These are phyloP conservation scores for Boletellus dicymbophilus DNA, from an alignment of 1,284 basidiomycete genomes.

Conservation along the genomic window DNA sequence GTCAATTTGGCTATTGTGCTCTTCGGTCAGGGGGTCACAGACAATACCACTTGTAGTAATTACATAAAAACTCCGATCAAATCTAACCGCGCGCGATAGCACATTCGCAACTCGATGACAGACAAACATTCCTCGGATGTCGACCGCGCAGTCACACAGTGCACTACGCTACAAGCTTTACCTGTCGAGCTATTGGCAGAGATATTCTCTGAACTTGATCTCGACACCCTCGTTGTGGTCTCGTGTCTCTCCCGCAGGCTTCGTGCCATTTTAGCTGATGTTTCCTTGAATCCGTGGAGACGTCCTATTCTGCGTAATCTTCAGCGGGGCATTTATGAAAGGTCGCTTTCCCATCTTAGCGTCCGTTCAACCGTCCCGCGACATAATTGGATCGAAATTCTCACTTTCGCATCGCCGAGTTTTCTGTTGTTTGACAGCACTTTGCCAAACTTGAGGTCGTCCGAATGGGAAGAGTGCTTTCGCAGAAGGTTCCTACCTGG, in stretches of 20 bases:
- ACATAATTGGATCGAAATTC: slow-evolving; percentile 74
- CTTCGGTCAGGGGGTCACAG: no score
- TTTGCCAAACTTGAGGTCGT: slow-evolving; percentile 60
- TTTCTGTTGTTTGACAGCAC: slow-evolving; percentile 68
- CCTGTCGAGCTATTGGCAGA: slow-evolving; percentile 77
- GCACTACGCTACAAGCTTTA: slow-evolving; percentile 46
- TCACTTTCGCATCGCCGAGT: slow-evolving; percentile 55
- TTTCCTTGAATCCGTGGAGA: slow-evolving; percentile 73
- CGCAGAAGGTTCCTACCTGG: slow-evolving; percentile 67
- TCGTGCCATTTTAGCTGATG: slow-evolving; percentile 55
- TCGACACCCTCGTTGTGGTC: slow-evolving; percentile 55
- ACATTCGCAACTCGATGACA: no score
- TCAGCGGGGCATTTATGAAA: slow-evolving; percentile 46
- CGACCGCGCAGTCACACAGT: background rate
- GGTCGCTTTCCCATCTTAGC: slow-evolving; percentile 55
- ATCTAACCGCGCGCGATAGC: no score
- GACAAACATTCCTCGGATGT: slow-evolving; percentile 1
- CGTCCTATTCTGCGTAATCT: slow-evolving; percentile 63
- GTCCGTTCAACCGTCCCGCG: slow-evolving; percentile 62
- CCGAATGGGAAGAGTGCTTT: slow-evolving; percentile 75
- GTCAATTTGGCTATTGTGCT: no score
- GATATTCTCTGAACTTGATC: slow-evolving; percentile 65
- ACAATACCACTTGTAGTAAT: no score
- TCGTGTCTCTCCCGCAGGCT: slow-evolving; percentile 63
- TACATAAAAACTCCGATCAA: no score